phyloP scores from a whole-genome alignment of 1,284 basidiomycete genomes.

The Rhodotorula sp. region DNA sequence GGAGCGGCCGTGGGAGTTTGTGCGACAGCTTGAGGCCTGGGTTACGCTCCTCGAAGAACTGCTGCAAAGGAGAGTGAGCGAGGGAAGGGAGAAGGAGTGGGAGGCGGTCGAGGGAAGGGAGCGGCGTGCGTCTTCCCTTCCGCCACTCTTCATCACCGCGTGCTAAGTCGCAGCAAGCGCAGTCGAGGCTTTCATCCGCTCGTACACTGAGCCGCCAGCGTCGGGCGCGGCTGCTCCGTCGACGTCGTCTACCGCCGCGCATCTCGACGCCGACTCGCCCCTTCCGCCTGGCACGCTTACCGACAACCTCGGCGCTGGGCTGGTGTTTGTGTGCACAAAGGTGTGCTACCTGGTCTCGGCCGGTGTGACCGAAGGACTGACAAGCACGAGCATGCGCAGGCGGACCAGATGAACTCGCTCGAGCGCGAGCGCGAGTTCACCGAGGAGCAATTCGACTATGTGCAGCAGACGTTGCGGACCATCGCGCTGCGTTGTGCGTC shows the following conservation, averaged over 20 bases:
- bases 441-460: slow-evolving; percentile 93
- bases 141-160: not conserved
- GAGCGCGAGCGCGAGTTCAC: slow-evolving; percentile 52
- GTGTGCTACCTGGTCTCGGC: slow-evolving; percentile 45
- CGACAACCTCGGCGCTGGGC: slow-evolving; percentile 70
- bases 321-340: slow-evolving; percentile 88
- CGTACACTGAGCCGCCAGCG: slow-evolving; percentile 77
- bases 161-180: not conserved
- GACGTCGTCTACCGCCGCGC: slow-evolving; percentile 54
- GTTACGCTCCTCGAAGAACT: slow-evolving; percentile 67
- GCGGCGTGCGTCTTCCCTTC: slow-evolving; percentile 63
- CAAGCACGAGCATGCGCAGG: slow-evolving; percentile 60
- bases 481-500: slow-evolving; percentile 85
- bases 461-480: slow-evolving; percentile 91
- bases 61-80: slow-evolving; percentile 47
- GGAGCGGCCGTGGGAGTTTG: slow-evolving; percentile 88
- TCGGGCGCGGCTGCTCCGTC: slow-evolving; percentile 53
- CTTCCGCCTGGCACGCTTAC: slow-evolving; percentile 71
- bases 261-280: slow-evolving; percentile 58
- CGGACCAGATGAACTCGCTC: slow-evolving; percentile 51
- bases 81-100: slow-evolving; percentile 57
- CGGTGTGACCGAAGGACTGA: slow-evolving; percentile 62
- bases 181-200: slow-evolving; percentile 86
- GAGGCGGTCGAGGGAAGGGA: slow-evolving; percentile 67
- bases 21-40: slow-evolving; percentile 86